Evolutionary conservation across 257 asterid genomes (phyloP).

Genomic region (Ballota nigra): DNA sequence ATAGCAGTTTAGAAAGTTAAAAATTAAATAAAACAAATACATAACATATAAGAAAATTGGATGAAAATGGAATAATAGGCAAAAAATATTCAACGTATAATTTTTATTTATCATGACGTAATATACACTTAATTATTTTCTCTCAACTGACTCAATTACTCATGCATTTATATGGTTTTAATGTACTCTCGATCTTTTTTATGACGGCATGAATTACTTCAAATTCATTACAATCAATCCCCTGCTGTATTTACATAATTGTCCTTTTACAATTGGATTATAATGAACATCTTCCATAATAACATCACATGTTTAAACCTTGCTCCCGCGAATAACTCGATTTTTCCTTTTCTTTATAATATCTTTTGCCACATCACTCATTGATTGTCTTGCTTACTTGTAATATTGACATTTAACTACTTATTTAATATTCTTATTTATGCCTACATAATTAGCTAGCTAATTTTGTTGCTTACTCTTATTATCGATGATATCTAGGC

Average conservation of each 20-base stretch:
- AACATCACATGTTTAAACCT: neutral
- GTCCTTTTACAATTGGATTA: constrained; percentile 17
- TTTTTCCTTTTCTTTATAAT: neutral
- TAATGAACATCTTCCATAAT: constrained; percentile 20
- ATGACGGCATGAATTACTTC: constrained; percentile 38
- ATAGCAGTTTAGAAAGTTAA: neutral
- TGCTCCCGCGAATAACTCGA: no score
- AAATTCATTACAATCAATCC: neutral
- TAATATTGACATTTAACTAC: constrained; percentile 32
- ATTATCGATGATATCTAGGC: constrained; percentile 21
- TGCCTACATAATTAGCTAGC: constrained; percentile 16
- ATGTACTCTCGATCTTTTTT: constrained; percentile 47
- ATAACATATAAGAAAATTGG: neutral
- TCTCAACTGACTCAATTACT: constrained; percentile 70
- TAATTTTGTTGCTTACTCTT: constrained; percentile 14
- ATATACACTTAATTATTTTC: constrained; percentile 48
- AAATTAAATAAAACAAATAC: constrained; percentile 1
- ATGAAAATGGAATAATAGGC: neutral
- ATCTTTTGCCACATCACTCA: constrained; percentile 23
- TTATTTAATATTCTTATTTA: constrained; percentile 10
- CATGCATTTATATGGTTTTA: constrained; percentile 58
- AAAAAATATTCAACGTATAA: constrained; percentile 21
- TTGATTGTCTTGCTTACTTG: constrained; percentile 26
- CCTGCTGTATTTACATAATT: constrained; percentile 25
- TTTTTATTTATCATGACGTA: constrained; percentile 51